These are phyloP conservation scores for Lophium mytilinum DNA, from an alignment of 495 filamentous ascomycete species.

Conservation along the genomic window DNA sequence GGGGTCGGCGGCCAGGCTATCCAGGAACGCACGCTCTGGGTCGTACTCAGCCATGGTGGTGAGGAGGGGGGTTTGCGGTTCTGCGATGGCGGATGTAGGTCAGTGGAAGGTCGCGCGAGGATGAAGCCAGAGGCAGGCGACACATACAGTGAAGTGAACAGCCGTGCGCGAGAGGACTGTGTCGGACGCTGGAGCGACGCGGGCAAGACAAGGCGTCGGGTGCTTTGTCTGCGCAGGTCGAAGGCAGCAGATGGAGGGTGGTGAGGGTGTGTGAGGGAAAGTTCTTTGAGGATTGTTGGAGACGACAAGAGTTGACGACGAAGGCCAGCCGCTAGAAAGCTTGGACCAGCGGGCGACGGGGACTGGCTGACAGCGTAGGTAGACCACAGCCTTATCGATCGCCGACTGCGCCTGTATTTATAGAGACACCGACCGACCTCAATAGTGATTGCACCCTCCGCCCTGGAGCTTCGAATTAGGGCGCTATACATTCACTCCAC, in stretches of 20 bases:
- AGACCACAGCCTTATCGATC: too few species aligned
- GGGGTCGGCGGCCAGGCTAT: constrained; percentile 33
- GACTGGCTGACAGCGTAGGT: too few species aligned
- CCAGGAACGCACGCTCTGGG: constrained; percentile 52
- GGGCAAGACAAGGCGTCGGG: background rate
- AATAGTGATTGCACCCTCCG: too few species aligned
- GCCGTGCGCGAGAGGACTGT: too few species aligned
- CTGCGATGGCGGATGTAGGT: background rate
- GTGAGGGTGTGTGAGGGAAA: too few species aligned
- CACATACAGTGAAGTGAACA: too few species aligned
- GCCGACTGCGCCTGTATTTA: too few species aligned
- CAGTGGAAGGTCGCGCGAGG: background rate
- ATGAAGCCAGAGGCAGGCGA: background rate
- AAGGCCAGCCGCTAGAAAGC: background rate
- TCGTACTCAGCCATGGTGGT: constrained; percentile 51
- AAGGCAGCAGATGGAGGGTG: background rate
- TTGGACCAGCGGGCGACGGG: background rate
- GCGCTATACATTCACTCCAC: too few species aligned
- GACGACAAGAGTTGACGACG: background rate
- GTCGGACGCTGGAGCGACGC: background rate
- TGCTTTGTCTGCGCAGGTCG: background rate
- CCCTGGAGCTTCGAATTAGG: too few species aligned
- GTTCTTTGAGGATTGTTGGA: background rate
- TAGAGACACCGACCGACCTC: too few species aligned
- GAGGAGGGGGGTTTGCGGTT: background rate